phyloP scores from a whole-genome alignment of 305 asterid genomes.

The Fraxinus velutina region DNA sequence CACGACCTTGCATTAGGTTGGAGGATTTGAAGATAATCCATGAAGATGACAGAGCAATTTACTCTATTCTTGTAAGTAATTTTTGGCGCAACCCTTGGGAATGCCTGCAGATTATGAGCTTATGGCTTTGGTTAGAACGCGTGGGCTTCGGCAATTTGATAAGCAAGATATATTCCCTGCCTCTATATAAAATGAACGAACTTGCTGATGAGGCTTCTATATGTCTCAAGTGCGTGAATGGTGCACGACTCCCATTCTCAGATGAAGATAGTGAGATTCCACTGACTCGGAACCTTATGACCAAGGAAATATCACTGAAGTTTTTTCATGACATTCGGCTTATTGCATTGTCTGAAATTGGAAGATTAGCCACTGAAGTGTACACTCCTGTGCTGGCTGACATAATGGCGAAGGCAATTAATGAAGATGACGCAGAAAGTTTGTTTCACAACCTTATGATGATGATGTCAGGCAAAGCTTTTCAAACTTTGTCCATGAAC shows the following conservation, averaged over 20 bases:
- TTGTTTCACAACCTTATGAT: background rate
- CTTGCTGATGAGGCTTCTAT: constrained; percentile 58
- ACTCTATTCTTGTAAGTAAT: constrained; percentile 39
- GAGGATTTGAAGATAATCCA: constrained; percentile 39
- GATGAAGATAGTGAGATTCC: constrained; percentile 27
- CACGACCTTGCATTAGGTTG: constrained; percentile 1
- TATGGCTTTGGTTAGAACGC: constrained; percentile 68
- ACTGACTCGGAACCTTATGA: constrained; percentile 30
- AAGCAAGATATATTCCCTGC: constrained; percentile 30
- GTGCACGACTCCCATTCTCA: background rate
- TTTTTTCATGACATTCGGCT: constrained; percentile 24
- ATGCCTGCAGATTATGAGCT: constrained; percentile 41
- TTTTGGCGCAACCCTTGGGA: constrained; percentile 46
- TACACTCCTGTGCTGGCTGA: constrained; percentile 36
- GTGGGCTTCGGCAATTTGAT: constrained; percentile 32
- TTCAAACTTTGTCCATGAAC: constrained; percentile 1
- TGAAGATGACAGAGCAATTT: constrained; percentile 46
- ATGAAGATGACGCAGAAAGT: constrained; percentile 6
- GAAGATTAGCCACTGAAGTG: constrained; percentile 17
- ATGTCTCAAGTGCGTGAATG: constrained; percentile 37
- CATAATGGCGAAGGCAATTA: constrained; percentile 30
- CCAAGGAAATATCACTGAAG: constrained; percentile 18
- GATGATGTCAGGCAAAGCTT: background rate
- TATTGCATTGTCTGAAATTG: constrained; percentile 13
- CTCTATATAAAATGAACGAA: constrained; percentile 30